Conservation (phyloP, 2,329 filamentous ascomycete genomes). For the Neofusicoccum sp. region DNA sequence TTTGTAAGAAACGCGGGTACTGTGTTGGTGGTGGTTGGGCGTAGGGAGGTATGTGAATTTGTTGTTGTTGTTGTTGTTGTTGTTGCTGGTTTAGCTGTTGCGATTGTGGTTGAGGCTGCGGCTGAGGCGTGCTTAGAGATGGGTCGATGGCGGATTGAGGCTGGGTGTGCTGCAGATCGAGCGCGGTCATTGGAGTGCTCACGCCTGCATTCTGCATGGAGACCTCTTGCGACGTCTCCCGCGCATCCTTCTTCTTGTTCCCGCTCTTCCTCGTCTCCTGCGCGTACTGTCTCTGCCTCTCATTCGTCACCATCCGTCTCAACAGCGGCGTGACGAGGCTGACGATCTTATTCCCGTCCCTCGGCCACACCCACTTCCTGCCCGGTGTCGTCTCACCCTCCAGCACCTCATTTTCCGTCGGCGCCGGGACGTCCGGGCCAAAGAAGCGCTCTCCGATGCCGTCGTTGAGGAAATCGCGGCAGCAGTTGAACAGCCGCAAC, state of each 20-base stretch:
- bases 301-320: constrained; percentile 62
- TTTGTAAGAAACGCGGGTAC: constrained; percentile 2
- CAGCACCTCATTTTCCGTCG: constrained; percentile 28
- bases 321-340: constrained; percentile 60
- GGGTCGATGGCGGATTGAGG: constrained; percentile 3
- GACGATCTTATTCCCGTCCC: constrained; percentile 58
- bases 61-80: not conserved
- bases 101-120: not conserved
- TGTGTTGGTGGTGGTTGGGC: not conserved
- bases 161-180: constrained; percentile 24
- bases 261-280: constrained; percentile 57
- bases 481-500: constrained; percentile 58
- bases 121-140: not conserved
- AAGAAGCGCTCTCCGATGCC: constrained; percentile 58
- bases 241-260: constrained; percentile 36
- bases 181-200: not conserved
- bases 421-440: constrained; percentile 38
- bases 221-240: constrained; percentile 6
- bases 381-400: constrained; percentile 46
- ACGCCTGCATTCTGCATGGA: not conserved
- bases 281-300: constrained; percentile 60
- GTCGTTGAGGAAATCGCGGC: constrained; percentile 55
- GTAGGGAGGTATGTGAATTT: not conserved
- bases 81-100: not conserved
- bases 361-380: constrained; percentile 54